A percentile compares a stretch with the other conserved stretches of the same genome.
Evolutionary conservation across 83 land plant genomes (phyloP).

Genomic region (Larix sibirica): DNA sequence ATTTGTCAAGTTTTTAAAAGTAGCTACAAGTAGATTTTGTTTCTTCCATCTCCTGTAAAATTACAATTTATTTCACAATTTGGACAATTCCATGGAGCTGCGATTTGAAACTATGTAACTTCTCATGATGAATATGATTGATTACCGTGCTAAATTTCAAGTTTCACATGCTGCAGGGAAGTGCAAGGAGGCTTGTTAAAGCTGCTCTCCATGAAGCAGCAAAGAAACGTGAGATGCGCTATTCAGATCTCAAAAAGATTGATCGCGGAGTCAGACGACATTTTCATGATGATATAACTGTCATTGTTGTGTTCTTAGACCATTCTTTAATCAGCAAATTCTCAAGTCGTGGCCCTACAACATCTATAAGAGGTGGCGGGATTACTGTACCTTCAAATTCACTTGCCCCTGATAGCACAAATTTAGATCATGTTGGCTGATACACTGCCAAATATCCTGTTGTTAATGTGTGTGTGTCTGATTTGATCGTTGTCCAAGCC

Average conservation of each 20-base stretch:
- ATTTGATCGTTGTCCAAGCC: background rate
- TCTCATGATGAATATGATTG: background rate
- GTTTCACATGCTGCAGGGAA: constrained; percentile 41
- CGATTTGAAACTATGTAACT: background rate
- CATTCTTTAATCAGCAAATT: constrained; percentile 38
- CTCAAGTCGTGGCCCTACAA: constrained; percentile 33
- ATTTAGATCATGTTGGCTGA: constrained; percentile 6
- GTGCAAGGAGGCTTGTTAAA: constrained; percentile 65
- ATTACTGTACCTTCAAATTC: constrained; percentile 36
- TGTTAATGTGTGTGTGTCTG: constrained; percentile 5
- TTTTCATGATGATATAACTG: constrained; percentile 65
- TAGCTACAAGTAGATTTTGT: too few relatives aligned
- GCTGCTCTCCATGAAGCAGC: constrained; percentile 61
- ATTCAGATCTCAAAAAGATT: constrained; percentile 72
- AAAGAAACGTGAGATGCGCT: constrained; percentile 65
- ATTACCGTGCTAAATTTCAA: background rate
- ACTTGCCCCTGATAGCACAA: constrained; percentile 31
- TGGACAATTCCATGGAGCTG: background rate
- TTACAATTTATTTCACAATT: too few relatives aligned
- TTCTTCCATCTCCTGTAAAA: too few relatives aligned
- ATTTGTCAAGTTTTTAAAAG: too few relatives aligned
- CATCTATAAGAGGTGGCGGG: constrained; percentile 53
- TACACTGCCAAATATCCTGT: background rate
- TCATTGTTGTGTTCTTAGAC: constrained; percentile 55
- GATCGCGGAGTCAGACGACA: constrained; percentile 71